Conservation (phyloP, 1,284 basidiomycete species). For the Nidula niveotomentosa region DNA sequence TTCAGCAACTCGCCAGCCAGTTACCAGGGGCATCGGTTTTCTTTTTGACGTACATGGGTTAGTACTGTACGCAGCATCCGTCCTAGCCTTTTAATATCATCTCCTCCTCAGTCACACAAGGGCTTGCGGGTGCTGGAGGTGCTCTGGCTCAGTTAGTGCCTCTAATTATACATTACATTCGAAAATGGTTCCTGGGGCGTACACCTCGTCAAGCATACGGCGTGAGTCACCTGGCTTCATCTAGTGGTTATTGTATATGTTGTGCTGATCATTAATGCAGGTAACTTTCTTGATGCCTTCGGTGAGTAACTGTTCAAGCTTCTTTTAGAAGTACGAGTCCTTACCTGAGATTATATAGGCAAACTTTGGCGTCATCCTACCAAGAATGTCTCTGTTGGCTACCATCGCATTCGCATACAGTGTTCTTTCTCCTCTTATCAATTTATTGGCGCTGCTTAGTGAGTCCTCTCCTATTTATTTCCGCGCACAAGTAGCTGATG, state of each 20-base stretch:
- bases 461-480: slow-evolving; percentile 9
- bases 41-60: slow-evolving; percentile 76
- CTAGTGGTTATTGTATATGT: slow-evolving; percentile 1
- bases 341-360: slow-evolving; percentile 20
- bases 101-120: slow-evolving; percentile 39
- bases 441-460: slow-evolving; percentile 62
- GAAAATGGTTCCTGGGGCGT: slow-evolving; percentile 53
- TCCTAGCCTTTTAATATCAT: background rate
- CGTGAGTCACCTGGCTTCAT: slow-evolving; percentile 14
- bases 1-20: slow-evolving; percentile 55
- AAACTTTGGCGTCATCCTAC: slow-evolving; percentile 52
- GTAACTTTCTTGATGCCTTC: slow-evolving; percentile 42
- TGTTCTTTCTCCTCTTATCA: slow-evolving; percentile 73
- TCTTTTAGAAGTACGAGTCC: too few relatives aligned
- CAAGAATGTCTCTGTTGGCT: slow-evolving; percentile 44
- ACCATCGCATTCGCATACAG: slow-evolving; percentile 66
- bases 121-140: slow-evolving; percentile 53
- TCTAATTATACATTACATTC: slow-evolving; percentile 67
- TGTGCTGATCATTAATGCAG: slow-evolving; percentile 5
- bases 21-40: slow-evolving; percentile 76
- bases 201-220: slow-evolving; percentile 50
- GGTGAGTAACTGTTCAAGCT: slow-evolving; percentile 12
- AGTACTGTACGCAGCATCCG: slow-evolving; percentile 3
- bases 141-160: slow-evolving; percentile 65
- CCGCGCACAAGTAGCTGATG: background rate